Base-by-base conservation (phyloP, 345 rosid genomes). In the Salix dunnii region DNA sequence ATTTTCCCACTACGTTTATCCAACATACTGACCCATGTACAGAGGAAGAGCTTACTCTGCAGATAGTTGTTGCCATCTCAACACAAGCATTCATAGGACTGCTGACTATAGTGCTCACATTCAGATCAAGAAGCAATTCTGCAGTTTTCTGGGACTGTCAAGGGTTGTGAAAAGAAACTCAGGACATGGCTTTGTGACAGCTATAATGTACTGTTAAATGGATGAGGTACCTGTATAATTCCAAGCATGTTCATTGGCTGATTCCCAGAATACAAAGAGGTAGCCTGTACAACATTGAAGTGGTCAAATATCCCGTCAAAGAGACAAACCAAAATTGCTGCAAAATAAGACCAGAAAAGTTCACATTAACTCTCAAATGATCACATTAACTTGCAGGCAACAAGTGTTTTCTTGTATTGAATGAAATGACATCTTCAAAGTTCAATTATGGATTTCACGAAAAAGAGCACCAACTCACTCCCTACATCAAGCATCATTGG, bases 141-240 rank as follows among this genome's bases (percentile, higher is more conserved):
- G 97, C 97, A 74, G 85, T 90, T 88, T 94, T 94, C 88, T 92
- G 99, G 81, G 97, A 85, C 97, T 94, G 90, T 83, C 49, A 74
- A 86, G 65, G 7, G 38, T 42, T 66, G 71, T 73, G 49, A 74
- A 61, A 84, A 63, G 69, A 76, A 76, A 60, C 43, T 71, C 77
- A 81, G 71, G 72, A 40, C 40, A 73, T 48, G 69, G 75, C 30
- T 10, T 30, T 69, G 18, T 60, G 67, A 70, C 23, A 27, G 25
- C 23, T 13, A 73, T 30, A 36, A 38, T 55, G 74, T 9, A 76
- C 46, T 72, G 62, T 35, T 51, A 21, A 40, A 70, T 12, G 31
- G 64, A 67, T 73, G 23, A 49, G 30, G 62, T 84, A 95, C 99
- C 97, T 95, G 99, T 73, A 95, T 91, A 58, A 80, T 71, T 61